Conservation (phyloP, 257 asterid genomes). For the Nicotiana paniculata region DNA sequence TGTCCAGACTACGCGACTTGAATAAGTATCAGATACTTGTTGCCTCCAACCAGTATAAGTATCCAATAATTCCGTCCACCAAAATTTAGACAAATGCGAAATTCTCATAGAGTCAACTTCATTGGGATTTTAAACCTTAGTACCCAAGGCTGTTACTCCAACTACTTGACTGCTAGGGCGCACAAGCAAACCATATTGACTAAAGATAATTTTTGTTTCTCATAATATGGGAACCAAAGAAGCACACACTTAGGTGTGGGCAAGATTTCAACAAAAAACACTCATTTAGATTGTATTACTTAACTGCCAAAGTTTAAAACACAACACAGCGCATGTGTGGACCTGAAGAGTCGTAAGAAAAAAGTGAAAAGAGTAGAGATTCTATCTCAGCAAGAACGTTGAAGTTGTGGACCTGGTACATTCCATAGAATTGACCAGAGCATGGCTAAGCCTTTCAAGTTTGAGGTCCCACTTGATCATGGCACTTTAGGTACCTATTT, state of each 20-base stretch:
- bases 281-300: neutral
- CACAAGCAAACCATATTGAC: neutral
- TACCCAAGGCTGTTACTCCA: neutral
- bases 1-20: neutral
- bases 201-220: neutral
- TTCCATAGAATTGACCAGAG: neutral
- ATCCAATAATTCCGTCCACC: neutral
- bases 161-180: neutral
- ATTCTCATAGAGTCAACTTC: neutral
- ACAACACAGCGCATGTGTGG: neutral
- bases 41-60: neutral
- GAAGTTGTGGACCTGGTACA: neutral
- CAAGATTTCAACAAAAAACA: neutral
- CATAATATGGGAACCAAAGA: neutral
- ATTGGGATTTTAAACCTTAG: neutral
- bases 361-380: constrained; percentile 8
- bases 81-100: neutral
- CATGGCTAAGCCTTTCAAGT: neutral
- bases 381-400: neutral
- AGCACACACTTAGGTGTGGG: neutral
- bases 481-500: neutral
- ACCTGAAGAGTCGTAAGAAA: neutral
- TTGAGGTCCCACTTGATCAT: constrained; percentile 3
- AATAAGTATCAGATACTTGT: neutral
- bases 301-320: neutral